Conservation (phyloP, 768 basidiomycete genomes). For the Kwoniella mangroviensis region DNA sequence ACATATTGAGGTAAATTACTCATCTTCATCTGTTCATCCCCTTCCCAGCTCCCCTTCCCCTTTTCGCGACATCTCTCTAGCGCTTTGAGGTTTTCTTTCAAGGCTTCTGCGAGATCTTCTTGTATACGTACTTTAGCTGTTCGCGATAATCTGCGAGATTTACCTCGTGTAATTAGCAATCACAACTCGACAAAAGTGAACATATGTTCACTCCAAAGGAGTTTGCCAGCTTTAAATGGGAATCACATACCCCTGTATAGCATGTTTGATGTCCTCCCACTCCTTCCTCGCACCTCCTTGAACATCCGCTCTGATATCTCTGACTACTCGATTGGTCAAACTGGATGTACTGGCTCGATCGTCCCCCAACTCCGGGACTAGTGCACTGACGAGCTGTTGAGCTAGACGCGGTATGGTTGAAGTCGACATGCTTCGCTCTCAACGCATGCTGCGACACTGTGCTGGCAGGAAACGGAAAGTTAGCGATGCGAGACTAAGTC, state of each 20-base stretch:
- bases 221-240: neutral
- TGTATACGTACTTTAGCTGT: conserved; percentile 40
- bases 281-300: conserved; percentile 35
- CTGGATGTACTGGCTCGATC: neutral
- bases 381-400: conserved; percentile 19
- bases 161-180: neutral
- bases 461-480: too few species aligned
- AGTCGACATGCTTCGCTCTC: conserved; percentile 2
- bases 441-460: neutral
- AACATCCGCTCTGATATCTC: conserved; percentile 30
- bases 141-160: conserved; percentile 16
- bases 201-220: too few species aligned
- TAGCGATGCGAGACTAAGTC: too few species aligned
- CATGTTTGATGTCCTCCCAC: conserved; percentile 38
- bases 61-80: conserved; percentile 17
- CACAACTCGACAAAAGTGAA: neutral
- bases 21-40: conserved; percentile 34
- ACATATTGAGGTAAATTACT: conserved; percentile 48
- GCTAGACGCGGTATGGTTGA: neutral
- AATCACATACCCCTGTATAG: conserved; percentile 29
- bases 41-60: conserved; percentile 33
- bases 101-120: conserved; percentile 40
- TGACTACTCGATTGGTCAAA: conserved; percentile 17
- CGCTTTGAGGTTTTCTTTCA: conserved; percentile 26
- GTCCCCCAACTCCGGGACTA: conserved; percentile 15